A percentile compares a stretch with the other conserved stretches of the same genome.
Evolutionary conservation across 768 basidiomycete genomes (phyloP).

Genomic region (Suillus tomentosus): DNA sequence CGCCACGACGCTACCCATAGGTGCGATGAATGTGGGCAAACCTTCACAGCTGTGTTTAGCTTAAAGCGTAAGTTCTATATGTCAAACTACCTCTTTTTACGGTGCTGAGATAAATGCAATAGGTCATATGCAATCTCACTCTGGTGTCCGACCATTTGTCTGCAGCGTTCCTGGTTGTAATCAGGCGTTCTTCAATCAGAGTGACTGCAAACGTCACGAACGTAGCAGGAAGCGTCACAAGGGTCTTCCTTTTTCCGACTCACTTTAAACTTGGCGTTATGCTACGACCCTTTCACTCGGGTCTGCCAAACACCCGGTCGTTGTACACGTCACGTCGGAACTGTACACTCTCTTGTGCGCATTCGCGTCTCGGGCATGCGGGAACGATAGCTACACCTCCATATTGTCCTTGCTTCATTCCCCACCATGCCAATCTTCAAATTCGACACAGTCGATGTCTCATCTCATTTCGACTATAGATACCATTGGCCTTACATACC

Average conservation of each 20-base stretch:
- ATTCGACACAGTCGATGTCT: background rate
- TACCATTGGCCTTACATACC: conserved; percentile 7
- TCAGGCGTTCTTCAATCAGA: conserved; percentile 34
- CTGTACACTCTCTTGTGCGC: background rate
- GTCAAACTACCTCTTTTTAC: background rate
- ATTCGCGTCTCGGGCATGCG: background rate
- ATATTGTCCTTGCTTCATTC: background rate
- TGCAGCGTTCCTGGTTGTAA: conserved; percentile 29
- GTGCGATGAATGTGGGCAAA: conserved; percentile 25
- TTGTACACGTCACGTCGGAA: background rate
- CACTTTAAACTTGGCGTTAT: background rate
- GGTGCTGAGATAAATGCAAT: no score
- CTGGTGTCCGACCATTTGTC: conserved; percentile 26
- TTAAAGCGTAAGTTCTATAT: conserved; percentile 29
- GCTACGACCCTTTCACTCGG: background rate
- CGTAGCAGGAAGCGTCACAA: conserved; percentile 36
- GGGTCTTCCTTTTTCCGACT: conserved; percentile 14
- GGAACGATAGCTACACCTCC: background rate
- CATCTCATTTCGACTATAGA: background rate
- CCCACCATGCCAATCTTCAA: background rate
- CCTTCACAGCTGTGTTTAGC: conserved; percentile 34
- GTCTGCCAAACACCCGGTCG: background rate
- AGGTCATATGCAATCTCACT: conserved; percentile 34
- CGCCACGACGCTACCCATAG: conserved; percentile 26
- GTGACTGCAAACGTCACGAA: conserved; percentile 37